Evolutionary conservation across 805 yeast genomes (phyloP).

Genomic region (Saccharomycopsis selenospora): DNA sequence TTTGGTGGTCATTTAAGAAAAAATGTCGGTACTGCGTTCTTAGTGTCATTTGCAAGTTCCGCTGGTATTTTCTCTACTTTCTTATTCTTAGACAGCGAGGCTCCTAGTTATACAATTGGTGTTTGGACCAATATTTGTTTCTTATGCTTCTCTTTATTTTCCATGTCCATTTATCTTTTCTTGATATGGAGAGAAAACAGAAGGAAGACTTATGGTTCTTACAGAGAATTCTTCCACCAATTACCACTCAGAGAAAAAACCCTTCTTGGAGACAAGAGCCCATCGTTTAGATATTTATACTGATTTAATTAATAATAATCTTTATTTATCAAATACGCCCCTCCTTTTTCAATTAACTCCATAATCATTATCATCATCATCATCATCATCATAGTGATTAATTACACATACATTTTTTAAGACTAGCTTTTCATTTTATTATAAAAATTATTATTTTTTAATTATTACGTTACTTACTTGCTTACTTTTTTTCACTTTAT

Average conservation of each 20-base stretch:
- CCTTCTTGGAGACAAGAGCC: slow-evolving; percentile 18
- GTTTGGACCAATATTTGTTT: slow-evolving; percentile 12
- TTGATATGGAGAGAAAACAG: slow-evolving; percentile 7
- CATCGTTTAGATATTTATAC: slow-evolving; percentile 15
- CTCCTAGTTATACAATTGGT: slow-evolving; percentile 9
- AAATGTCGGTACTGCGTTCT: slow-evolving; percentile 16
- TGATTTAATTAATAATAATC: too few relatives aligned
- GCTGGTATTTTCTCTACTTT: slow-evolving; percentile 16
- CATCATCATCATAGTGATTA: too few relatives aligned
- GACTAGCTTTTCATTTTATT: too few relatives aligned
- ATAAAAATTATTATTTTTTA: too few relatives aligned
- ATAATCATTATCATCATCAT: too few relatives aligned
- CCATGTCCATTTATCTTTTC: slow-evolving; percentile 6
- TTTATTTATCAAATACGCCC: too few relatives aligned
- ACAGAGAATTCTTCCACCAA: slow-evolving; percentile 11
- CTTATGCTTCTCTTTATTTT: slow-evolving; percentile 7
- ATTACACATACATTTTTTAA: too few relatives aligned
- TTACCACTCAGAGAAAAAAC: slow-evolving; percentile 14
- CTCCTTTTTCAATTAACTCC: too few relatives aligned
- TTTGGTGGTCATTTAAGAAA: slow-evolving; percentile 19
- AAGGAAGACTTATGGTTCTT: slow-evolving; percentile 9
- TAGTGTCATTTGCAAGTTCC: slow-evolving; percentile 11
- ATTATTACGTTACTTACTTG: too few relatives aligned
- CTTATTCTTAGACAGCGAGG: slow-evolving; percentile 9
- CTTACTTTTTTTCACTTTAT: too few relatives aligned